phyloP scores from a whole-genome alignment of 1,139 yeast genomes.

The Suhomyces panamericanus region DNA sequence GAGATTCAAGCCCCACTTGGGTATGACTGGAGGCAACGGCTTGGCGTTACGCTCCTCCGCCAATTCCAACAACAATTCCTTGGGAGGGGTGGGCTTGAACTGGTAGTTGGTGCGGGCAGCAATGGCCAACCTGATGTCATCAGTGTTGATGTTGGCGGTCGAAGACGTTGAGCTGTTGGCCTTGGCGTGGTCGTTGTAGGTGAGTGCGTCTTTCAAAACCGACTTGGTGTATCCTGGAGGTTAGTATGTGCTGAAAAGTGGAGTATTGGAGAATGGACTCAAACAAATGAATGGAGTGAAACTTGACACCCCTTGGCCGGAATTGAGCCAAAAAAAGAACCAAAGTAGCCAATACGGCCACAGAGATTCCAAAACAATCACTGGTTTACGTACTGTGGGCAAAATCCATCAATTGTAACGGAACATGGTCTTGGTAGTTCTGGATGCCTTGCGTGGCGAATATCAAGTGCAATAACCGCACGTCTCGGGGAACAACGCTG shows the following conservation, averaged over 20 bases:
- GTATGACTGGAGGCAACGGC: constrained; percentile 88
- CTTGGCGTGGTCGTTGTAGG: constrained; percentile 81
- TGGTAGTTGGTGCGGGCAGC: constrained; percentile 93
- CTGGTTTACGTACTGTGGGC: constrained; percentile 57
- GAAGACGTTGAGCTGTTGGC: constrained; percentile 37
- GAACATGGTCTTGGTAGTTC: constrained; percentile 92
- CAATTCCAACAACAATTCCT: constrained; percentile 82
- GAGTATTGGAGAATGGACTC: neutral
- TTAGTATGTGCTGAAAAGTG: constrained; percentile 18
- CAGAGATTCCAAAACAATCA: neutral
- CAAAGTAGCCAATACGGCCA: neutral
- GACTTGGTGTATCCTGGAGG: constrained; percentile 73
- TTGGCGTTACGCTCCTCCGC: constrained; percentile 91
- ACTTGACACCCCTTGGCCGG: neutral
- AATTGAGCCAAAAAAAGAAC: neutral
- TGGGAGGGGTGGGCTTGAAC: constrained; percentile 94
- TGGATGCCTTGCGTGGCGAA: constrained; percentile 93
- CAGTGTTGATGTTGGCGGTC: constrained; percentile 65
- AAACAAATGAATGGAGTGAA: neutral
- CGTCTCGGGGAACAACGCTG: constrained; percentile 75
- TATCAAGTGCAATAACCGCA: constrained; percentile 81
- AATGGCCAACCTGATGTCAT: constrained; percentile 88
- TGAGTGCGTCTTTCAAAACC: constrained; percentile 82
- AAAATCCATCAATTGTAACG: constrained; percentile 92
- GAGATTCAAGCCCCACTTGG: constrained; percentile 86